phyloP scores from a whole-genome alignment of 768 basidiomycete genomes.

The Kwoniella dendrophila region DNA sequence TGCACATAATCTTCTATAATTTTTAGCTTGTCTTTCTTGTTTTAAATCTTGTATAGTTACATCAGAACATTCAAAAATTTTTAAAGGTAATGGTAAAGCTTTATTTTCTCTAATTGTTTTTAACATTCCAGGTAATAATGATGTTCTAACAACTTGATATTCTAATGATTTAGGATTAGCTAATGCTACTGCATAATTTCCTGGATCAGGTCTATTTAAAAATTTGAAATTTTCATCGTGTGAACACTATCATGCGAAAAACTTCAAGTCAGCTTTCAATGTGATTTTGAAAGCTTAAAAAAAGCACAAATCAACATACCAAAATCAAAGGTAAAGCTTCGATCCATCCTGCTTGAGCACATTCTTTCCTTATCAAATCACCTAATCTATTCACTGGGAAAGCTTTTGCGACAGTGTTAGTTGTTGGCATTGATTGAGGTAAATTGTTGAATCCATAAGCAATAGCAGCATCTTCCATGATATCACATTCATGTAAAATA shows the following conservation, averaged over 20 bases:
- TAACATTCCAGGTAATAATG: slow-evolving; percentile 89
- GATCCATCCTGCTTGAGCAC: slow-evolving; percentile 93
- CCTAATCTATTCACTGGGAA: slow-evolving; percentile 83
- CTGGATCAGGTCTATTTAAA: slow-evolving; percentile 83
- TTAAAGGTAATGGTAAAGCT: slow-evolving; percentile 86
- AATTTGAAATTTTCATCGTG: slow-evolving; percentile 97
- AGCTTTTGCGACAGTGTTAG: slow-evolving; percentile 92
- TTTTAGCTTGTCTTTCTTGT: slow-evolving; percentile 66
- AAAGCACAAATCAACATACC: slow-evolving; percentile 60
- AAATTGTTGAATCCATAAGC: slow-evolving; percentile 98
- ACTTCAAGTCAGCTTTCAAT: slow-evolving; percentile 6
- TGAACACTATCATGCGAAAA: slow-evolving; percentile 69
- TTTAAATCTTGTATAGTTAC: slow-evolving; percentile 82
- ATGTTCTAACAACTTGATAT: slow-evolving; percentile 96
- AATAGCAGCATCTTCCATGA: slow-evolving; percentile 97
- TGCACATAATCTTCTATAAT: slow-evolving; percentile 82
- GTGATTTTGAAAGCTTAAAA: background rate
- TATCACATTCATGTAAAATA: slow-evolving; percentile 95
- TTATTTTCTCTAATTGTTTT: slow-evolving; percentile 97
- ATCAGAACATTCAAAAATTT: slow-evolving; percentile 91
- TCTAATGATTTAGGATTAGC: slow-evolving; percentile 97
- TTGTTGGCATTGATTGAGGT: slow-evolving; percentile 84
- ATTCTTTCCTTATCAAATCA: slow-evolving; percentile 84
- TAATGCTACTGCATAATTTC: slow-evolving; percentile 79
- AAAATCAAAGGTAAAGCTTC: slow-evolving; percentile 93